Evolutionary conservation across 768 basidiomycete genomes (phyloP).

Genomic region (Russula vinacea): DNA sequence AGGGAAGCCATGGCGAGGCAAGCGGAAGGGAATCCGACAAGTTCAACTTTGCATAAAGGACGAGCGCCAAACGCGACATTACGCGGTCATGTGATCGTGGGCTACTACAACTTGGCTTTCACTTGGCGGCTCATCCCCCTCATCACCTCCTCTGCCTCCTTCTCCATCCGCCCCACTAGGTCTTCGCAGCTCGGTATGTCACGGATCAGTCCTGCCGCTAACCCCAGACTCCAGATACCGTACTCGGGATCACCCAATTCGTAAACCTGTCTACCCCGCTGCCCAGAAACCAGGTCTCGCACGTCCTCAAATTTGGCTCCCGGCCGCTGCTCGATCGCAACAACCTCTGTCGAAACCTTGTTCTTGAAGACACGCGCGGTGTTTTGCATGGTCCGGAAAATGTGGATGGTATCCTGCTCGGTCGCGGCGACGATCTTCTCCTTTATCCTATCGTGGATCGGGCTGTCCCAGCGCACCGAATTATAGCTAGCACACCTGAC

Average conservation of each 20-base stretch:
- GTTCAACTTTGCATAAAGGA: slow-evolving; percentile 21
- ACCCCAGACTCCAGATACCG: slow-evolving; percentile 80
- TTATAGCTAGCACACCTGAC: background rate
- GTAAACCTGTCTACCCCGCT: slow-evolving; percentile 68
- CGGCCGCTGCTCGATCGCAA: slow-evolving; percentile 73
- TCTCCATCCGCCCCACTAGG: slow-evolving; percentile 65
- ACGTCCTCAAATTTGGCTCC: slow-evolving; percentile 88
- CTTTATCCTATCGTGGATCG: slow-evolving; percentile 89
- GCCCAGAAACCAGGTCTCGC: slow-evolving; percentile 70
- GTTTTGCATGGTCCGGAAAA: slow-evolving; percentile 83
- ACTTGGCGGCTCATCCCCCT: slow-evolving; percentile 33
- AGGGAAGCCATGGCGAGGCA: background rate
- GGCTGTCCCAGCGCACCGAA: slow-evolving; percentile 41
- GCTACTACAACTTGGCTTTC: slow-evolving; percentile 34
- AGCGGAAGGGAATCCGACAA: background rate
- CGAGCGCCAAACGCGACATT: background rate
- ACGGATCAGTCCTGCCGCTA: slow-evolving; percentile 67
- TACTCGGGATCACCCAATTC: slow-evolving; percentile 81
- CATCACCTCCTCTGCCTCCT: slow-evolving; percentile 69
- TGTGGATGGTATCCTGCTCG: slow-evolving; percentile 83
- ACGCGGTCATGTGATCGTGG: slow-evolving; percentile 22
- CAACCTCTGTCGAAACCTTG: slow-evolving; percentile 77
- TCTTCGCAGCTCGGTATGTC: slow-evolving; percentile 82
- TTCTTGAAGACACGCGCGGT: slow-evolving; percentile 88
- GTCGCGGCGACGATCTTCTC: slow-evolving; percentile 79